phyloP scores from a whole-genome alignment of 1,284 basidiomycete species.

The Lentinula novae-zelandiae region DNA sequence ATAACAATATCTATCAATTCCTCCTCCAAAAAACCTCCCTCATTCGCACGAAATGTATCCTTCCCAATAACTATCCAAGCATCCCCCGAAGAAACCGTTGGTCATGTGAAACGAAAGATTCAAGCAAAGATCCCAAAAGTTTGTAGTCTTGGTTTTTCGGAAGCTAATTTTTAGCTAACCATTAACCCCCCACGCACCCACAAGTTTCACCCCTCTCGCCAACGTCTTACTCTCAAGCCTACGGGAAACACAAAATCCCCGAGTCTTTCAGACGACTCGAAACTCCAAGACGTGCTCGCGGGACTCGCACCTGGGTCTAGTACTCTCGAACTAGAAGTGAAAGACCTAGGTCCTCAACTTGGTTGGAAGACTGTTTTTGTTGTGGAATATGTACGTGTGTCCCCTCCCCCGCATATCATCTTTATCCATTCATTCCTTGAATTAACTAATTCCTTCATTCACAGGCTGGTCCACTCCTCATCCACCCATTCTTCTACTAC shows the following conservation, averaged over 20 bases:
- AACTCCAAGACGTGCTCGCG: slow-evolving; percentile 43
- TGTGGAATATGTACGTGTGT: slow-evolving; percentile 80
- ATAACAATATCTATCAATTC: slow-evolving; percentile 45
- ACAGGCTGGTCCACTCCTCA: slow-evolving; percentile 84
- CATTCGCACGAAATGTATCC: slow-evolving; percentile 40
- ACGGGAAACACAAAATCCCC: slow-evolving; percentile 44
- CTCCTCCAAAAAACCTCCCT: slow-evolving; percentile 36
- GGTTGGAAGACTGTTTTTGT: slow-evolving; percentile 85
- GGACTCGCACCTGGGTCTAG: slow-evolving; percentile 48
- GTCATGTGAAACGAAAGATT: slow-evolving; percentile 59
- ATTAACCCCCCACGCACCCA: no score
- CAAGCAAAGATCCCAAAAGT: slow-evolving; percentile 59
- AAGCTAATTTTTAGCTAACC: neutral
- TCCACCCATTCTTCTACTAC: slow-evolving; percentile 87
- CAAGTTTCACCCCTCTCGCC: slow-evolving; percentile 69
- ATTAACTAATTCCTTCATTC: neutral
- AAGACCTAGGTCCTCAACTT: slow-evolving; percentile 88
- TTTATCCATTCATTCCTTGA: slow-evolving; percentile 5
- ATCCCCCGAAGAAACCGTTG: slow-evolving; percentile 46
- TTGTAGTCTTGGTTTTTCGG: neutral
- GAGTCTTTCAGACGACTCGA: slow-evolving; percentile 56
- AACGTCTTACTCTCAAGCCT: slow-evolving; percentile 64
- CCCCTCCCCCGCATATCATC: neutral
- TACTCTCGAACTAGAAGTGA: slow-evolving; percentile 58
- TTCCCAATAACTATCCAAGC: slow-evolving; percentile 58